Conservation (phyloP, 108 stramenopile species). For the Poteriospumella lacustris region DNA sequence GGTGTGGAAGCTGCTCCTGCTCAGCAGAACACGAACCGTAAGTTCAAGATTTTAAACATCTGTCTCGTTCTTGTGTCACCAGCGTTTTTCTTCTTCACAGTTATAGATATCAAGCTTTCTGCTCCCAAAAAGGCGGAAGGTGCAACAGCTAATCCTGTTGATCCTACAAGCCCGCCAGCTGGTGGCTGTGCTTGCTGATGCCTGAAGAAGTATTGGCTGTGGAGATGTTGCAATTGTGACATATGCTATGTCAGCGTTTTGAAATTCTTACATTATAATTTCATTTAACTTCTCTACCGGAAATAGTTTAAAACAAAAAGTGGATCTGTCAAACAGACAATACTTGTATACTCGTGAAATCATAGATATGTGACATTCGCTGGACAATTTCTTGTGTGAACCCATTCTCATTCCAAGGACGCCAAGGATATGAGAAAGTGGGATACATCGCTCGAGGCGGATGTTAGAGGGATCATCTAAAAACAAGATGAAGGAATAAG, state of each 20-base stretch:
- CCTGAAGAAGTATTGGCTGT: not conserved
- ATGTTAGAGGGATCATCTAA: too few species aligned
- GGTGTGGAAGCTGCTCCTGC: slow-evolving; percentile 68
- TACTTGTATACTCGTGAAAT: too few species aligned
- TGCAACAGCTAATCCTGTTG: not conserved
- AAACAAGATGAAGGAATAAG: too few species aligned
- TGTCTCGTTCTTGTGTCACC: not conserved
- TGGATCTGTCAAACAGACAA: not conserved
- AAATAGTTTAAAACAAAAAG: not conserved
- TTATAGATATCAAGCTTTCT: slow-evolving; percentile 28
- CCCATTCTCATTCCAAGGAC: too few species aligned
- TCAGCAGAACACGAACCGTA: slow-evolving; percentile 58
- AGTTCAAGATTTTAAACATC: not conserved
- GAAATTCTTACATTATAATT: not conserved
- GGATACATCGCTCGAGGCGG: too few species aligned
- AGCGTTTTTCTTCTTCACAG: not conserved
- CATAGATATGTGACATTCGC: too few species aligned
- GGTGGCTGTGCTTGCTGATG: slow-evolving; percentile 1
- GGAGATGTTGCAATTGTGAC: not conserved
- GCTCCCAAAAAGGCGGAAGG: slow-evolving; percentile 3
- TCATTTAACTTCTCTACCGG: not conserved
- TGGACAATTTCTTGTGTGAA: too few species aligned
- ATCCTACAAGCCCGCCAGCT: too few species aligned
- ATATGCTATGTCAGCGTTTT: not conserved
- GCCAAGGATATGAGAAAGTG: too few species aligned